A percentile compares a stretch with the other conserved stretches of the same genome.
Conservation (phyloP, 2,329 filamentous ascomycete species). For the Ceratocystis diversiconidia region DNA sequence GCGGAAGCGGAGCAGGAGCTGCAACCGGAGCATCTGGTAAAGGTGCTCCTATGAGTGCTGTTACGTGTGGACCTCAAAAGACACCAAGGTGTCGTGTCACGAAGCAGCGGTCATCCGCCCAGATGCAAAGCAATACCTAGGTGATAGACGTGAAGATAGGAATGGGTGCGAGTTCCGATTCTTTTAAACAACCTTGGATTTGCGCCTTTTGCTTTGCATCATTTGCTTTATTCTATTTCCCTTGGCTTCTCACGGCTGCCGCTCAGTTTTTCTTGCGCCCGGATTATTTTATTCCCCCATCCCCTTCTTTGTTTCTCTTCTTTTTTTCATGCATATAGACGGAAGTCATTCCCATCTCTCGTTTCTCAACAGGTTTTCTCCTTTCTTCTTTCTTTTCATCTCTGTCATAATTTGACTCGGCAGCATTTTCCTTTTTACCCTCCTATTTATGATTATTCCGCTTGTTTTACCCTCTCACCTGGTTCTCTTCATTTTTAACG, state of each 20-base stretch:
- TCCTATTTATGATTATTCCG: not conserved
- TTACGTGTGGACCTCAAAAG: not conserved
- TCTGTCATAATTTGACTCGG: not conserved
- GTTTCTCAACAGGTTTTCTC: not conserved
- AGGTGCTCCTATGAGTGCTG: not conserved
- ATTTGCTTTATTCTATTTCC: not conserved
- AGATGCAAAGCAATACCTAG: not conserved
- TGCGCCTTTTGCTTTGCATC: not conserved
- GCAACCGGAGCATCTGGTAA: not conserved
- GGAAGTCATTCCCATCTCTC: not conserved
- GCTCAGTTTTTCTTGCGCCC: not conserved
- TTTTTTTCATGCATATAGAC: not conserved
- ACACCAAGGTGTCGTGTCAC: constrained; percentile 1
- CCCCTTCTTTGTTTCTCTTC: not conserved
- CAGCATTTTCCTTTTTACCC: not conserved
- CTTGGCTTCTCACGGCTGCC: not conserved
- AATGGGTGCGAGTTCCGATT: not conserved
- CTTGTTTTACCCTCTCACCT: not conserved
- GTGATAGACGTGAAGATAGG: not conserved
- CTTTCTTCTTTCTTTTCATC: not conserved
- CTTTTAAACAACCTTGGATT: not conserved
- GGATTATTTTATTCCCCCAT: not conserved
- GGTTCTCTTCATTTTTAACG: not conserved
- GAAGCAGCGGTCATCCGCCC: not conserved
- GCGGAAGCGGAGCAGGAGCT: not conserved